A percentile compares a stretch with the other conserved stretches of the same genome.
Evolutionary conservation across 2,329 filamentous ascomycete species (phyloP).

Genomic region (Neospermospora avenae): DNA sequence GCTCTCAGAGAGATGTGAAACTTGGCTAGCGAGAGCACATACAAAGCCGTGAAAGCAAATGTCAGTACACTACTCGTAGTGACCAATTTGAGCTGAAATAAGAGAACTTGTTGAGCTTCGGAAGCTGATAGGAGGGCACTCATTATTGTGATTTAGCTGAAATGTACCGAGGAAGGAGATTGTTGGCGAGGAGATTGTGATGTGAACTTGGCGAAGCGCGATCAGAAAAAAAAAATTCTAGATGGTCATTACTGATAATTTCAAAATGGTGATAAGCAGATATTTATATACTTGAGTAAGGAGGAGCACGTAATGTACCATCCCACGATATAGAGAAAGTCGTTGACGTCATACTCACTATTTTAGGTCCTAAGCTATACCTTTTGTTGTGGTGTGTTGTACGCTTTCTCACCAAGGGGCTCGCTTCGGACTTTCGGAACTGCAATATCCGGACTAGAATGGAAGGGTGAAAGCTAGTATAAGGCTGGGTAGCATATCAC

Average conservation of each 20-base stretch:
- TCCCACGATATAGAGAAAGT: not conserved
- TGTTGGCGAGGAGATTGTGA: not conserved
- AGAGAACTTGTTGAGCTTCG: not conserved
- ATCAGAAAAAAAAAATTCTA: too few species aligned
- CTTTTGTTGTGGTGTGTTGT: not conserved
- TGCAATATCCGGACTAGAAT: not conserved
- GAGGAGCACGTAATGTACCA: not conserved
- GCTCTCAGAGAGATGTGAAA: constrained; percentile 1
- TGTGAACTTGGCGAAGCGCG: not conserved
- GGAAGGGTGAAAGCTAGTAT: too few species aligned
- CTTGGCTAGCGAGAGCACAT: constrained; percentile 10
- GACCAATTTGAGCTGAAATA: constrained; percentile 11
- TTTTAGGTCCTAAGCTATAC: not conserved
- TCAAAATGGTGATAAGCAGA: not conserved
- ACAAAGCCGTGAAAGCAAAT: constrained; percentile 10
- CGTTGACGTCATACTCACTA: not conserved
- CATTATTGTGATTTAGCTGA: not conserved
- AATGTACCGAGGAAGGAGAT: not conserved
- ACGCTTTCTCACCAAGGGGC: not conserved
- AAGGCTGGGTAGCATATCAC: too few species aligned
- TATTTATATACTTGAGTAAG: not conserved
- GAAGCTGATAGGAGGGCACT: not conserved
- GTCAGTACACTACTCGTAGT: constrained; percentile 10
- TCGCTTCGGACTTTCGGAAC: not conserved
- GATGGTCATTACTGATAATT: too few species aligned